These are phyloP conservation scores for Cordyceps militaris DNA, from an alignment of 2,329 filamentous ascomycete genomes.

Conservation along the genomic window DNA sequence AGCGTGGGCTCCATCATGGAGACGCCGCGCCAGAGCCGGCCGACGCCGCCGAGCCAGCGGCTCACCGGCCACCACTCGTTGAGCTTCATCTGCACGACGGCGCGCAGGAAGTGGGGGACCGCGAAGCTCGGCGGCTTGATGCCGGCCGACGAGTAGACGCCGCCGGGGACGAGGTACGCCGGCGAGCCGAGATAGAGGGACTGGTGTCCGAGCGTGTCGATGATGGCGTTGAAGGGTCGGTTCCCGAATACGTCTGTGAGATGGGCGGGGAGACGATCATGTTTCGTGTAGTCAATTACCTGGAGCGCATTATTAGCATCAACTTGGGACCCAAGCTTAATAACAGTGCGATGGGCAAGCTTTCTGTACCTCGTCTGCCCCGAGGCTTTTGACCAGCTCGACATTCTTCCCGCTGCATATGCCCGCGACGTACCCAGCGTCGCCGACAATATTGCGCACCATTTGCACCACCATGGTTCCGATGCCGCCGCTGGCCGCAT, in stretches of 20 bases:
- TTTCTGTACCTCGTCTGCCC: slow-evolving; percentile 39
- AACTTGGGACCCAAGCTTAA: too few species aligned
- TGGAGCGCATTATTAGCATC: slow-evolving; percentile 14
- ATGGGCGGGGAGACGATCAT: slow-evolving; percentile 28
- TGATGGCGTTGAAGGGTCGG: slow-evolving; percentile 35
- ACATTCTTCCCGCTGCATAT: slow-evolving; percentile 42
- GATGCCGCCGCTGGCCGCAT: slow-evolving; percentile 45
- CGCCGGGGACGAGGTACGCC: slow-evolving; percentile 30
- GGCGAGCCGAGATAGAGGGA: slow-evolving; percentile 35
- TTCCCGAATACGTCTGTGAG: slow-evolving; percentile 26
- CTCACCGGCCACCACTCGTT: slow-evolving; percentile 32
- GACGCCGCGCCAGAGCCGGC: slow-evolving; percentile 28
- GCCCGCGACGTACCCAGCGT: slow-evolving; percentile 35
- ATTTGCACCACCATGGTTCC: slow-evolving; percentile 41
- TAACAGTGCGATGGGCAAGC: neutral
- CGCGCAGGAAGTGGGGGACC: slow-evolving; percentile 23
- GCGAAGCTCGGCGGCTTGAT: slow-evolving; percentile 29
- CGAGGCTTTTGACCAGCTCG: slow-evolving; percentile 37
- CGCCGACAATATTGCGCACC: slow-evolving; percentile 29
- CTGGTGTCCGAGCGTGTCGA: slow-evolving; percentile 44
- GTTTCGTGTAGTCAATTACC: slow-evolving; percentile 35
- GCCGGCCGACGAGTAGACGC: slow-evolving; percentile 36
- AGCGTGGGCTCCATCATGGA: slow-evolving; percentile 28
- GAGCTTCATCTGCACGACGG: slow-evolving; percentile 28
- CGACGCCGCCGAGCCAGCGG: slow-evolving; percentile 30